Percentiles rank a stretch among this genome's conserved stretches.
Conservation (phyloP, 164 flowering plant species). For the Nymphaea colorata region DNA sequence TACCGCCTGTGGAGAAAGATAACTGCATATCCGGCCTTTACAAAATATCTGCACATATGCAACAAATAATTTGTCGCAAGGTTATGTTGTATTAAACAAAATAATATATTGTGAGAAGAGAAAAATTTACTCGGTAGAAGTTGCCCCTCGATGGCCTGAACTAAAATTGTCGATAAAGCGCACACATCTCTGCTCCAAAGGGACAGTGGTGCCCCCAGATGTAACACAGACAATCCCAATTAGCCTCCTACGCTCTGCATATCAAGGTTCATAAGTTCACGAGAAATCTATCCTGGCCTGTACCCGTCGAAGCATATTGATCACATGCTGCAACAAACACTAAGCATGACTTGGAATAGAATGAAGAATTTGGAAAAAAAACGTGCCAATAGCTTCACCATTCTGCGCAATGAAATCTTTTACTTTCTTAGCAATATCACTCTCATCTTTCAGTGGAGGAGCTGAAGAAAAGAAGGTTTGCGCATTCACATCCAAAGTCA, state of each 20-base stretch:
- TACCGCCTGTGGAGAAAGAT: constrained; percentile 74
- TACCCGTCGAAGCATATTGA: not conserved
- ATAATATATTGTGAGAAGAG: too few relatives aligned
- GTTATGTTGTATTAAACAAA: too few relatives aligned
- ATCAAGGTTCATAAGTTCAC: not conserved
- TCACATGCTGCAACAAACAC: not conserved
- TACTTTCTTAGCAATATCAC: constrained; percentile 22
- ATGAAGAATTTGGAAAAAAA: constrained; percentile 16
- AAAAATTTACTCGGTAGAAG: constrained; percentile 79
- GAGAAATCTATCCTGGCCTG: not conserved
- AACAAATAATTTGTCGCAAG: constrained; percentile 3
- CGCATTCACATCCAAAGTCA: constrained; percentile 21
- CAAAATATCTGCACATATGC: constrained; percentile 48
- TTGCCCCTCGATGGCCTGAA: constrained; percentile 92
- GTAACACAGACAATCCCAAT: constrained; percentile 72
- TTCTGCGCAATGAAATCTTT: constrained; percentile 36
- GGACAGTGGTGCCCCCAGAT: constrained; percentile 94
- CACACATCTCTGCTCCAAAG: constrained; percentile 82
- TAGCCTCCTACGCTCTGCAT: constrained; percentile 25
- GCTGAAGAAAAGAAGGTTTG: constrained; percentile 61
- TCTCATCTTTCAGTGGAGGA: constrained; percentile 52
- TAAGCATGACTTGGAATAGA: constrained; percentile 16
- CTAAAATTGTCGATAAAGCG: constrained; percentile 92
- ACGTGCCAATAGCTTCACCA: not conserved
- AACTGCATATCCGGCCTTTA: constrained; percentile 91